These are phyloP conservation scores for Tetrahymena thermophila DNA, from an alignment of 73 alveolate species.

Conservation along the genomic window DNA sequence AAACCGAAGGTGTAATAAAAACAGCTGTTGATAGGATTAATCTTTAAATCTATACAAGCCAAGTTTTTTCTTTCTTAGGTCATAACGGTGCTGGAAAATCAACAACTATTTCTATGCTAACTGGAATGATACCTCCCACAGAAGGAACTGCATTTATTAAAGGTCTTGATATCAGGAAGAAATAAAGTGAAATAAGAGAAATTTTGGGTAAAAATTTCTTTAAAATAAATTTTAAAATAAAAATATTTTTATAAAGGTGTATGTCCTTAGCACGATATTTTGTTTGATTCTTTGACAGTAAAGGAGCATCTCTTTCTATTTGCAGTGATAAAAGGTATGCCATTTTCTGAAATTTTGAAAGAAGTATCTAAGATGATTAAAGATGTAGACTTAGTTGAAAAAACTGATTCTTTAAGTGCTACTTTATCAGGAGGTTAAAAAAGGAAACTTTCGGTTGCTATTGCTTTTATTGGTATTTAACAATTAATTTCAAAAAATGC, in stretches of 20 bases:
- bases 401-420: neutral
- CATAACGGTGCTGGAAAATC: conserved; percentile 99
- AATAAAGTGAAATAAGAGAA: conserved; percentile 18
- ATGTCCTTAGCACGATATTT: conserved; percentile 80
- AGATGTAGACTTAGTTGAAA: conserved; percentile 5
- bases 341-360: neutral
- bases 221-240: too few relatives aligned
- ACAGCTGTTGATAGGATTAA: conserved; percentile 69
- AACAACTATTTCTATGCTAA: too few relatives aligned
- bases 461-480: conserved; percentile 90
- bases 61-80: conserved; percentile 89
- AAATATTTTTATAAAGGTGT: conserved; percentile 46
- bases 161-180: conserved; percentile 57
- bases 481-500: conserved; percentile 12
- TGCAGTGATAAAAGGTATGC: conserved; percentile 57
- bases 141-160: conserved; percentile 72
- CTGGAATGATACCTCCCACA: conserved; percentile 65
- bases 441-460: conserved; percentile 86
- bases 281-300: conserved; percentile 61
- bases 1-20: conserved; percentile 7
- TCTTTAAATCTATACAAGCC: conserved; percentile 69
- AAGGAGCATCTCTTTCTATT: conserved; percentile 66
- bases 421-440: conserved; percentile 87
- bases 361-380: neutral
- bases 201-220: neutral